These are phyloP conservation scores for Fagopyrum tataricum DNA, from an alignment of 148 eudicot genomes.

Conservation along the genomic window DNA sequence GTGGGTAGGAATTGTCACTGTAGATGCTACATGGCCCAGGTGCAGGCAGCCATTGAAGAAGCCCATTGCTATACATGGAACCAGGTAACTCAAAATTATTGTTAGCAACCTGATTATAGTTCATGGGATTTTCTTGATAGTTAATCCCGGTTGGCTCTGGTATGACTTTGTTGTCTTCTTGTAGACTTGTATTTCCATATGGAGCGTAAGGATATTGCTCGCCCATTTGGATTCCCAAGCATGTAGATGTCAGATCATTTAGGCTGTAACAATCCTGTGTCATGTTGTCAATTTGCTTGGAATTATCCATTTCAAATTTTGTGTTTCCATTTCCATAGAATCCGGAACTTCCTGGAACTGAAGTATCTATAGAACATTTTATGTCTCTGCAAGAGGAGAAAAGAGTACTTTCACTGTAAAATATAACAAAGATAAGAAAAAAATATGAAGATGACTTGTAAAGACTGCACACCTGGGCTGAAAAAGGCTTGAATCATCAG, in stretches of 20 bases:
- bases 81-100: constrained; percentile 49
- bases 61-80: constrained; percentile 42
- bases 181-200: constrained; percentile 36
- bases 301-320: constrained; percentile 35
- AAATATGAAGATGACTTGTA: constrained; percentile 7
- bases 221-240: constrained; percentile 55
- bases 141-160: constrained; percentile 30
- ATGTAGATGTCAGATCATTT: constrained; percentile 37
- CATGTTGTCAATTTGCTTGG: constrained; percentile 31
- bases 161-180: constrained; percentile 40
- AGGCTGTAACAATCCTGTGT: constrained; percentile 40
- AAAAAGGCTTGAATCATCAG: constrained; percentile 51
- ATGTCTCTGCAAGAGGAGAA: constrained; percentile 40
- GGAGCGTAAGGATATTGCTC: constrained; percentile 60
- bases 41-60: constrained; percentile 54
- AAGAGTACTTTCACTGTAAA: background rate
- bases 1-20: constrained; percentile 47
- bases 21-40: constrained; percentile 43
- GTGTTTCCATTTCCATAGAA: constrained; percentile 31
- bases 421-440: background rate
- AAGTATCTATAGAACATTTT: constrained; percentile 45
- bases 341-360: constrained; percentile 40
- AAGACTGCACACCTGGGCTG: constrained; percentile 38
- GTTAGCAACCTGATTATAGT: constrained; percentile 36
- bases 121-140: constrained; percentile 44